Evolutionary conservation across 176 grass and related monocot genomes (phyloP).

Genomic region (Cenchrus americanus): DNA sequence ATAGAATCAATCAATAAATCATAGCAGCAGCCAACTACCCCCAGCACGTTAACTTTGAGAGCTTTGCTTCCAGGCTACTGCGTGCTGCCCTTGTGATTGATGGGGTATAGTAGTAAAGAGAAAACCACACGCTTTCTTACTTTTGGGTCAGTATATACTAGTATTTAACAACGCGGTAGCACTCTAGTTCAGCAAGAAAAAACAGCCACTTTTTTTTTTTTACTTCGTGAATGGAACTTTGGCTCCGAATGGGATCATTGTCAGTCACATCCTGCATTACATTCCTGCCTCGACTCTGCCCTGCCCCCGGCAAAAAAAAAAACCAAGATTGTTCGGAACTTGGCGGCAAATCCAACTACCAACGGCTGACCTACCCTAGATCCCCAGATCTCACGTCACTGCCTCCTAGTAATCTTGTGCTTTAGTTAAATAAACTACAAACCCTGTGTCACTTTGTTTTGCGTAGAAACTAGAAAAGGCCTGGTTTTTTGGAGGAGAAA

Average conservation of each 20-base stretch:
- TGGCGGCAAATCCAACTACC: conserved; percentile 54
- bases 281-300: neutral
- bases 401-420: neutral
- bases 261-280: neutral
- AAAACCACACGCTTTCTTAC: too few relatives aligned
- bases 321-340: conserved; percentile 1
- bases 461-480: conserved; percentile 22
- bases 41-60: neutral
- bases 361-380: conserved; percentile 19
- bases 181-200: too few relatives aligned
- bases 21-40: neutral
- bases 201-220: too few relatives aligned
- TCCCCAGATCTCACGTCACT: conserved; percentile 27
- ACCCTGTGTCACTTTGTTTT: neutral
- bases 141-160: too few relatives aligned
- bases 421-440: conserved; percentile 17
- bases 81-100: neutral
- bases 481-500: neutral
- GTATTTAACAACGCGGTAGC: too few relatives aligned
- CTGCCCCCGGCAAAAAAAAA: neutral
- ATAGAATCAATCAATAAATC: too few relatives aligned
- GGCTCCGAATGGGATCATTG: neutral
- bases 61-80: neutral
- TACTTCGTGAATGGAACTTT: too few relatives aligned
- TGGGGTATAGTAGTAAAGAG: neutral